phyloP scores from a whole-genome alignment of 177 flowering plant species.

The Vitis hybrid region DNA sequence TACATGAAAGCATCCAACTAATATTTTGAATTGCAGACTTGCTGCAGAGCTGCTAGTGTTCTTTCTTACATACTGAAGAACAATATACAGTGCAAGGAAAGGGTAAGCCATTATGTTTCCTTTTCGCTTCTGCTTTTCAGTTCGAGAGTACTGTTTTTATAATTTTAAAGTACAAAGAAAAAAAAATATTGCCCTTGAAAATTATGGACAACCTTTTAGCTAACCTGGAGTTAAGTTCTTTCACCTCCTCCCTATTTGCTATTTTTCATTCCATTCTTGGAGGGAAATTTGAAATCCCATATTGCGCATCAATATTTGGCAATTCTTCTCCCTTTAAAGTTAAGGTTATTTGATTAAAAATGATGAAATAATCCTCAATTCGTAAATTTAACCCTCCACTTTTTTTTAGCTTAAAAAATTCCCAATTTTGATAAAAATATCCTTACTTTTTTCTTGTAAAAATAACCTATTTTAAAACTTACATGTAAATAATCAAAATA shows the following conservation, averaged over 20 bases:
- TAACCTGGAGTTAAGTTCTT: not conserved
- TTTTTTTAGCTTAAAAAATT: too few relatives aligned
- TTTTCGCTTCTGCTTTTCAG: not conserved
- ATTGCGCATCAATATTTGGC: not conserved
- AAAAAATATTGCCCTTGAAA: not conserved
- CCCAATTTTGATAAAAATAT: too few relatives aligned
- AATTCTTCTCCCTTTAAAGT: too few relatives aligned
- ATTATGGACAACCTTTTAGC: constrained; percentile 1
- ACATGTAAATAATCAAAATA: too few relatives aligned
- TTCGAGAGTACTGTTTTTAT: not conserved
- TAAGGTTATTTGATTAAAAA: too few relatives aligned
- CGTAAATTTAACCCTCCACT: too few relatives aligned
- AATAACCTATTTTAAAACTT: too few relatives aligned
- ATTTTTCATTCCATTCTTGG: not conserved
- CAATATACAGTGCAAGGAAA: constrained; percentile 84
- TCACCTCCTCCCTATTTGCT: not conserved
- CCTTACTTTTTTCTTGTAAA: too few relatives aligned
- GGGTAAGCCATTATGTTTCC: constrained; percentile 42
- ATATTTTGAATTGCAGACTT: constrained; percentile 56
- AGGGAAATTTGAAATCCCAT: not conserved
- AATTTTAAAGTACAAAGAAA: not conserved
- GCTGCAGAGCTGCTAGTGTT: constrained; percentile 93
- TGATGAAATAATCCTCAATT: too few relatives aligned
- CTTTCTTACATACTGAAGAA: constrained; percentile 85
- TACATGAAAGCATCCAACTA: constrained; percentile 8